phyloP scores from a whole-genome alignment of 805 yeast species.

The Saccharomyces jurei region DNA sequence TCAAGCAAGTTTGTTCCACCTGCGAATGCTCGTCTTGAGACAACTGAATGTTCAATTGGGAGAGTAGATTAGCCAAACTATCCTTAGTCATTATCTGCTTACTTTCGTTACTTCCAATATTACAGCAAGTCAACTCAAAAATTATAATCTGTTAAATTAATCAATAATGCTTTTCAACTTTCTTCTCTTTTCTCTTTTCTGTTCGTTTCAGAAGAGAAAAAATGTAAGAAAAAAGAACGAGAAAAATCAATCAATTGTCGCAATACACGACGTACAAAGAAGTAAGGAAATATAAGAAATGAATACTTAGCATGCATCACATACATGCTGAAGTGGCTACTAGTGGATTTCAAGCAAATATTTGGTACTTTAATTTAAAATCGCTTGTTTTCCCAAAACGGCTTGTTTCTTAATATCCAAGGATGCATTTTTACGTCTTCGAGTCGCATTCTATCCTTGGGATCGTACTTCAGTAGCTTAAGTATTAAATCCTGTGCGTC shows the following conservation, averaged over 20 bases:
- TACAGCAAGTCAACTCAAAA: not conserved
- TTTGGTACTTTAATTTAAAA: constrained; percentile 5
- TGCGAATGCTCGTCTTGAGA: constrained; percentile 22
- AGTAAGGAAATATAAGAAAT: constrained; percentile 1
- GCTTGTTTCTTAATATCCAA: constrained; percentile 66
- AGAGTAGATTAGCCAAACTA: constrained; percentile 19
- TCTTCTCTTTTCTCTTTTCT: not conserved
- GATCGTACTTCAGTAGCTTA: constrained; percentile 57
- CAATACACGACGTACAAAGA: constrained; percentile 8
- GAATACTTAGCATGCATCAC: not conserved
- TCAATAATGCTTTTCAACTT: not conserved
- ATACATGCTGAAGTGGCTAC: not conserved
- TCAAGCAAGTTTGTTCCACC: constrained; percentile 22
- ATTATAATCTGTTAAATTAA: not conserved
- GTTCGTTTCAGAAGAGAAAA: not conserved
- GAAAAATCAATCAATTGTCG: not conserved
- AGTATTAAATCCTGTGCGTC: constrained; percentile 74
- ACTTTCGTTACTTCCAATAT: not conserved
- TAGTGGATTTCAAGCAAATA: not conserved
- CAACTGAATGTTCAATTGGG: constrained; percentile 26
- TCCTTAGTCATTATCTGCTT: constrained; percentile 15
- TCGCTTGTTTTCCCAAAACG: constrained; percentile 42
- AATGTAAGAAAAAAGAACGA: not conserved
- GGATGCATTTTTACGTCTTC: constrained; percentile 65
- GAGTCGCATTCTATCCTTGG: constrained; percentile 55